Base-by-base conservation (phyloP, 345 rosid genomes). In the Draba incana region DNA sequence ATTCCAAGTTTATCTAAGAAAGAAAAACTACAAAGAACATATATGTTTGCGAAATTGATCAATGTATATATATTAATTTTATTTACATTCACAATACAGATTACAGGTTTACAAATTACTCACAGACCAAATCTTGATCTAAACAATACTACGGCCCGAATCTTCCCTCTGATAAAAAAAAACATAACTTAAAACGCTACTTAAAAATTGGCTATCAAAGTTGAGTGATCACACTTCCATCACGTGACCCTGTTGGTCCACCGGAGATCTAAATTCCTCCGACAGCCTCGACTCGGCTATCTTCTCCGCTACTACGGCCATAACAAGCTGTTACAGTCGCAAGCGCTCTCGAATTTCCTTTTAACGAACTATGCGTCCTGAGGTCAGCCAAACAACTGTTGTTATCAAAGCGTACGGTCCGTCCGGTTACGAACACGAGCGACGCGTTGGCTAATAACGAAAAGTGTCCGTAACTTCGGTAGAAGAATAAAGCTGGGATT, bases 381-480 rank as follows among this genome's bases (percentile, higher is more conserved):
- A 94, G 70, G 56, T 94, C 99, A 1, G 99, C 88, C 0, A 91
- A 48, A 94, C 99, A 1, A 97, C 99, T 5, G 99, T 91, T 15
- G 99, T 91, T 72, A 94, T 94, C 43, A 94, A 83, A 47, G 99
- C 96, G 48, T 86, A 94, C 4, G 99, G 99, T 1, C 95, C 99
- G 2, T 94, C 99, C 99, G 3, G 95, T 85, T 52, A 89, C 41
- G 78, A 94, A 81, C 96, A 85, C 89, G 42, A 94, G 85, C 3
- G 46, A 79, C 3, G 84, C 73, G 79, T 94, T 94, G 31, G 84
- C 35, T 30, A 67, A 30, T 76, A 94, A 64, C 5, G 99, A 91
- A 8, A 91, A 10, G 20, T 86, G 86, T 5, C 99, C 99, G 4
- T 89, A 94, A 82, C 84, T 81, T 2, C 96, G 78, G 79, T 87